Conservation (phyloP, 495 filamentous ascomycete genomes). For the Hyaloscypha finlandica region DNA sequence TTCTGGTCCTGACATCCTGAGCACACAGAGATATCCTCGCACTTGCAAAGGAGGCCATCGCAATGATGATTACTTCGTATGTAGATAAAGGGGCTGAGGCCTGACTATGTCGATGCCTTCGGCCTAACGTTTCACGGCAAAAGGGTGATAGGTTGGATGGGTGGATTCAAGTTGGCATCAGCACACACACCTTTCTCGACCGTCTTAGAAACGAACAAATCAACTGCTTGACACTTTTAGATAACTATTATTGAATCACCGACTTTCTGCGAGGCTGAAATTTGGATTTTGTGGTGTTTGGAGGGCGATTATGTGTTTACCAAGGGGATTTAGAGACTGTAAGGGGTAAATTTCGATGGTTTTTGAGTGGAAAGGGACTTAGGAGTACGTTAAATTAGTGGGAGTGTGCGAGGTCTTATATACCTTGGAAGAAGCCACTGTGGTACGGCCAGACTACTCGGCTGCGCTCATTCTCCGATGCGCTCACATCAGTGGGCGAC, state of each 20-base stretch:
- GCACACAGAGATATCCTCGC: neutral
- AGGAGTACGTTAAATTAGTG: neutral
- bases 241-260: slow-evolving; percentile 2
- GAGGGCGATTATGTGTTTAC: neutral
- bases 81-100: neutral
- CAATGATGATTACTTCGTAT: neutral
- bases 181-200: slow-evolving; percentile 8
- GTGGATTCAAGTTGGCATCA: neutral
- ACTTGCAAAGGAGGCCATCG: slow-evolving; percentile 5
- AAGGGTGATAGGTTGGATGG: neutral
- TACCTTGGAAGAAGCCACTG: neutral
- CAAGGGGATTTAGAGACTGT: neutral
- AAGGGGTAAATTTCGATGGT: neutral
- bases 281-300: neutral
- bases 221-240: neutral
- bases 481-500: neutral
- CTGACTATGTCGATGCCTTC: neutral
- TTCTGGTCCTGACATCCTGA: neutral
- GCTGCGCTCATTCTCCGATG: neutral
- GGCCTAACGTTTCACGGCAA: neutral
- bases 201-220: slow-evolving; percentile 4
- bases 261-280: neutral
- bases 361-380: neutral
- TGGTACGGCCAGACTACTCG: neutral
- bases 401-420: neutral